Evolutionary conservation across 129 eudicot species (phyloP).

Genomic region (Daucus carota): DNA sequence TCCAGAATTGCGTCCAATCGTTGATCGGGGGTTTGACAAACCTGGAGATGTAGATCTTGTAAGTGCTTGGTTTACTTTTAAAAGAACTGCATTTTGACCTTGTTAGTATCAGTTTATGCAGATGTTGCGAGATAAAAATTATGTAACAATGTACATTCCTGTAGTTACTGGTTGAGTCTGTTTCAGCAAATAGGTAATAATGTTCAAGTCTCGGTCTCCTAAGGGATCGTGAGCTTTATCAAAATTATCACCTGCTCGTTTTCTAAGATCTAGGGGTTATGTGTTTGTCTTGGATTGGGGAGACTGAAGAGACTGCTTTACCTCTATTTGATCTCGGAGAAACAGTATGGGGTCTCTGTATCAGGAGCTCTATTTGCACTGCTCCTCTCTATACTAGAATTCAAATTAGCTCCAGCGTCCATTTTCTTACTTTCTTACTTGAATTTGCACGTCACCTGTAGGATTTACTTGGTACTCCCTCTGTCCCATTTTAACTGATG

Average conservation of each 20-base stretch:
- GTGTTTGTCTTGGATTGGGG: background rate
- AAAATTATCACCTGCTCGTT: background rate
- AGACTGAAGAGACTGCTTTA: background rate
- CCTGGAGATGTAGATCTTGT: constrained; percentile 77
- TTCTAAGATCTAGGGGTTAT: background rate
- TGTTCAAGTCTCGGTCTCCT: background rate
- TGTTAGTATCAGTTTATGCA: background rate
- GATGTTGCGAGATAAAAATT: background rate
- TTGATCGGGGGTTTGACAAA: constrained; percentile 67
- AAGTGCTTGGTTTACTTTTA: constrained; percentile 24
- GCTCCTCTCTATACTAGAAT: background rate
- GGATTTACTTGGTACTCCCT: too few species aligned
- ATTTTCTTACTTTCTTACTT: too few species aligned
- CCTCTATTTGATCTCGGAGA: background rate
- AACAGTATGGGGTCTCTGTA: background rate
- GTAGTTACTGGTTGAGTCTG: background rate
- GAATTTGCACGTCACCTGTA: background rate
- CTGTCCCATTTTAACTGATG: too few species aligned
- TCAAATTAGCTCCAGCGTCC: background rate
- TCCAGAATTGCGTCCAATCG: constrained; percentile 65
- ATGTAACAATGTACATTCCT: background rate
- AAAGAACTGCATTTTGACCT: background rate
- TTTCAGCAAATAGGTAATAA: background rate
- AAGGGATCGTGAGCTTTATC: background rate
- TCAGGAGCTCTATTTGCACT: background rate